Percentiles rank a stretch among this genome's conserved stretches.
Evolutionary conservation across 805 yeast species (phyloP).

Genomic region (Blastobotrys parvus): DNA sequence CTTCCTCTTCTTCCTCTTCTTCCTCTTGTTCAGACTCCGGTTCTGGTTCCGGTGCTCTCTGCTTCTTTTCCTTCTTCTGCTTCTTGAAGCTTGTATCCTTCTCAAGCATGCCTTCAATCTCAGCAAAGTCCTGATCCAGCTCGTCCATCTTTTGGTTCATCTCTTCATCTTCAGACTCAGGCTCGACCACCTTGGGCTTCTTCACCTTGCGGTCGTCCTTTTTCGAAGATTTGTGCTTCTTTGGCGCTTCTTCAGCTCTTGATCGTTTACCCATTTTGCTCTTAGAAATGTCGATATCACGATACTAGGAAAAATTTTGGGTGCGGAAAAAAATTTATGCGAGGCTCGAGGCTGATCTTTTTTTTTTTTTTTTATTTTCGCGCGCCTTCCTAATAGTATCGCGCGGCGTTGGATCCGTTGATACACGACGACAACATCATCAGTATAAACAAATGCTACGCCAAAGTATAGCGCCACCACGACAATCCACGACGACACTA

Average conservation of each 20-base stretch:
- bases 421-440: no score
- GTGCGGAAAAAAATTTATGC: neutral
- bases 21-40: constrained; percentile 26
- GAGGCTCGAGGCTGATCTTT: no score
- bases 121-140: constrained; percentile 20
- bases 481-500: constrained; percentile 3
- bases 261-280: neutral
- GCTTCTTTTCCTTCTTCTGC: constrained; percentile 26
- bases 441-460: constrained; percentile 2
- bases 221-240: neutral
- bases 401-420: no score
- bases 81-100: constrained; percentile 17
- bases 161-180: constrained; percentile 1
- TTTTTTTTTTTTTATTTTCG: no score
- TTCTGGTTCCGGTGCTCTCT: constrained; percentile 20
- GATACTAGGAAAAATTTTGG: constrained; percentile 1
- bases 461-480: constrained; percentile 10
- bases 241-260: constrained; percentile 2
- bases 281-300: neutral
- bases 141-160: constrained; percentile 11
- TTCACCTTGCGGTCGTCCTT: constrained; percentile 4
- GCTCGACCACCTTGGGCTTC: constrained; percentile 3
- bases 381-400: neutral
- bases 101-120: constrained; percentile 17
- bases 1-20: constrained; percentile 16